These are phyloP conservation scores for Globisporangium emineosum DNA, from an alignment of 352 stramenopile species.

Conservation along the genomic window DNA sequence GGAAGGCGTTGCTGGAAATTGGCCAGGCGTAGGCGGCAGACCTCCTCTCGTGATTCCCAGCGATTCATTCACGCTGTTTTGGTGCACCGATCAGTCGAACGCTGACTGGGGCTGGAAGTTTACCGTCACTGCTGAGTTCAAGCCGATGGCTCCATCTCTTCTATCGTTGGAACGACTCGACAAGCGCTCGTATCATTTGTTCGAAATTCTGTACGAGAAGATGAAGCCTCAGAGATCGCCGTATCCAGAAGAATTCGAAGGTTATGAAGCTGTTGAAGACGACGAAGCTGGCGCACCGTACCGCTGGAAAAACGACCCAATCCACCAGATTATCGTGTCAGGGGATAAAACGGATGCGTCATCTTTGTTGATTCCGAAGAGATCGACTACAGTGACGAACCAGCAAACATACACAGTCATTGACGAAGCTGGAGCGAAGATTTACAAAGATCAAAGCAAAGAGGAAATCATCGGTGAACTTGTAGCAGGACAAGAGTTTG, in stretches of 20 bases:
- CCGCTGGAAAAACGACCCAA: constrained; percentile 20
- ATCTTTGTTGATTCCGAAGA: neutral
- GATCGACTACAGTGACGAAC: neutral
- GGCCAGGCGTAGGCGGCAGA: constrained; percentile 59
- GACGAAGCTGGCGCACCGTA: constrained; percentile 8
- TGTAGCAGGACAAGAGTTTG: constrained; percentile 23
- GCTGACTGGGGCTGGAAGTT: constrained; percentile 90
- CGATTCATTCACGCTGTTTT: constrained; percentile 82
- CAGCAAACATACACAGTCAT: constrained; percentile 27
- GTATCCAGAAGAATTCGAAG: constrained; percentile 46
- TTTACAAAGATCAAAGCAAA: constrained; percentile 24
- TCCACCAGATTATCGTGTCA: constrained; percentile 28
- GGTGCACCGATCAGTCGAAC: constrained; percentile 82
- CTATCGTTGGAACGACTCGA: constrained; percentile 58
- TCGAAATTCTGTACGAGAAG: constrained; percentile 70
- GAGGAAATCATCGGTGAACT: constrained; percentile 20
- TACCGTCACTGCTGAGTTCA: constrained; percentile 63
- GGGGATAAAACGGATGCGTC: neutral
- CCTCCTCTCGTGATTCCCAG: constrained; percentile 68
- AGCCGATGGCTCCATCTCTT: constrained; percentile 35
- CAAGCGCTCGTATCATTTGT: constrained; percentile 53
- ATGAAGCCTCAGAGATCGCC: constrained; percentile 39
- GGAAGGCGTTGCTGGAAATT: constrained; percentile 66
- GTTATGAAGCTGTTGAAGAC: constrained; percentile 31
- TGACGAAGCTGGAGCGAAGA: constrained; percentile 18